Conservation (phyloP, 2,329 filamentous ascomycete genomes). For the Penicillium rolfsii region DNA sequence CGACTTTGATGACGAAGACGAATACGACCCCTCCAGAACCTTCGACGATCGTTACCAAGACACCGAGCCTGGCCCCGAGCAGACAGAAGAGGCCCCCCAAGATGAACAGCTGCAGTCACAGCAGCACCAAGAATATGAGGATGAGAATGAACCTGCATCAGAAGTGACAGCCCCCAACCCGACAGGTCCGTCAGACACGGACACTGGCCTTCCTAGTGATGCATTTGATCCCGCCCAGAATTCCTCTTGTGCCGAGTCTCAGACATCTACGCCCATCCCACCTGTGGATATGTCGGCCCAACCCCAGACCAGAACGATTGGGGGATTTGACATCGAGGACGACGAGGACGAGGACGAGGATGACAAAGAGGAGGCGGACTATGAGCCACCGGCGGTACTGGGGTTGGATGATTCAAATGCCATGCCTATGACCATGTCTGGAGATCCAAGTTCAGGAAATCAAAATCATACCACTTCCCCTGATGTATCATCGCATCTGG, state of each 20-base stretch:
- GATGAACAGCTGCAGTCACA: background rate
- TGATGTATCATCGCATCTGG: conserved; percentile 65
- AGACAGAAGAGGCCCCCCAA: conserved; percentile 31
- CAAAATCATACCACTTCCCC: conserved; percentile 59
- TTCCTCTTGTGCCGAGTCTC: conserved; percentile 41
- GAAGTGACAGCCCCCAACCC: conserved; percentile 29
- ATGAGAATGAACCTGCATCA: conserved; percentile 30
- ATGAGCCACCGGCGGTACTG: conserved; percentile 59
- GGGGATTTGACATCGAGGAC: conserved; percentile 66
- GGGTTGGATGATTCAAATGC: conserved; percentile 54
- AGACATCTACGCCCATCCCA: conserved; percentile 37
- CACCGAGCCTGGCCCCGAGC: conserved; percentile 36
- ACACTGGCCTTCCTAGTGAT: conserved; percentile 35
- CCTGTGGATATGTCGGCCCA: conserved; percentile 38
- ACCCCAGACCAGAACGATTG: conserved; percentile 57
- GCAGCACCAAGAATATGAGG: background rate
- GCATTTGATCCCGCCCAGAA: conserved; percentile 36
- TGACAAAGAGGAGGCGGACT: conserved; percentile 53
- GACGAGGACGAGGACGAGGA: conserved; percentile 66
- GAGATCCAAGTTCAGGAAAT: conserved; percentile 60
- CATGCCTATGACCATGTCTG: conserved; percentile 54
- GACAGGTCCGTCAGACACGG: conserved; percentile 31
- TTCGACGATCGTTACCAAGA: conserved; percentile 47
- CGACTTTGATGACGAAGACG: conserved; percentile 60
- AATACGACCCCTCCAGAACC: conserved; percentile 58